Evolutionary conservation across 2,329 filamentous ascomycete species (phyloP), one percentile per base, ranked within the genome.

Genomic region (Aspergillus sp.): DNA sequence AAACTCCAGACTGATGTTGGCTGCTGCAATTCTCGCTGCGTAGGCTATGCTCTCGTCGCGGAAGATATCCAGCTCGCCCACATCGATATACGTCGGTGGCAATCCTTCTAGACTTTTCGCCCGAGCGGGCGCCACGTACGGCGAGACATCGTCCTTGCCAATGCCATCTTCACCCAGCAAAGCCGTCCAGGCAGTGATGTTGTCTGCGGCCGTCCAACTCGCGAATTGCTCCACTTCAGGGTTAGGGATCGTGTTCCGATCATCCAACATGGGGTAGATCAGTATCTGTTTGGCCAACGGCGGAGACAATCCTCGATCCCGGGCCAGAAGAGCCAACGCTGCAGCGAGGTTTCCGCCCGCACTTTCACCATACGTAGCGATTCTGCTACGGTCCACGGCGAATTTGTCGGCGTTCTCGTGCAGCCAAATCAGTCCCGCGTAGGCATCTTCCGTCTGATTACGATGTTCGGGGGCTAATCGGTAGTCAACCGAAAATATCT

Each of bases 251-350:
- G 47, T 56, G n/a, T 61, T 57, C 34, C 60, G 65, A 37, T 75
- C 69, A 50, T 76, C 72, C 9, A 76, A 56, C 72, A 76, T 76
- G 4, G 70, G 72, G 39, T 70, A 70, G 37, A 71, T 58, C 8
- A 76, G 62, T 36, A 75, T 61, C 55, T 73, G 66, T 56, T 65
- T 69, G 33, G 55, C 65, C 43, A 66, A 49, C 33, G 50, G 57
- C 43, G 53, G 68, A 35, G 45, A 51, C 5, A 55, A 43, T 8
- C 33, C 50, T 39, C 54, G 46, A 46, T 71, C 65, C 13, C 68
- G 54, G 6, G 68, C 68, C 47, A 69, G 57, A 37, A 74, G 51
- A 1, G 64, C 60, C 29, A 68, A 51, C 6, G 57, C 61, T 1
- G 70, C 67, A 0, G 69, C 69, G 1, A 75, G 53, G 2, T 64